Percentiles rank a stretch among this genome's conserved stretches.
These are phyloP conservation scores for Neurospora discreta DNA, from an alignment of 495 filamentous ascomycete genomes.

Conservation along the genomic window DNA sequence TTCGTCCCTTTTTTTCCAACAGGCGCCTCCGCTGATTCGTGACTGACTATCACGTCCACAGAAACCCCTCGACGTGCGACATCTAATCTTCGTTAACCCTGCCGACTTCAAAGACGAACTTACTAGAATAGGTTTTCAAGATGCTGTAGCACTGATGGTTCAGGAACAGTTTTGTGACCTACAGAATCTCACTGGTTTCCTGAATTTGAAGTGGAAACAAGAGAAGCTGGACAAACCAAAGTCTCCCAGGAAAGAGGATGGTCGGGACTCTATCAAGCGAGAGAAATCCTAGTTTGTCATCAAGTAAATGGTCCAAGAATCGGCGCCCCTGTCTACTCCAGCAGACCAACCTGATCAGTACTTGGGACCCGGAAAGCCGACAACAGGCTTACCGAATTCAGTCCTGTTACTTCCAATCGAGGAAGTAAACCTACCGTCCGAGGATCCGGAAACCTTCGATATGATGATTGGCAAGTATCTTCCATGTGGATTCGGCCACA, in stretches of 20 bases:
- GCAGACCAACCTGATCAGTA: neutral
- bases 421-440: neutral
- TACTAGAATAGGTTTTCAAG: neutral
- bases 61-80: neutral
- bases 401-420: neutral
- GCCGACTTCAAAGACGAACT: neutral
- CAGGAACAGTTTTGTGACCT: neutral
- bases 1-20: neutral
- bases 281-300: neutral
- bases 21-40: neutral
- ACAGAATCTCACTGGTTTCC: neutral
- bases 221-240: accelerated
- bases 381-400: accelerated
- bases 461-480: neutral
- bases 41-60: neutral
- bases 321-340: neutral
- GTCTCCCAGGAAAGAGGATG: too few relatives aligned
- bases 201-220: neutral
- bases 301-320: neutral
- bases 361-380: neutral
- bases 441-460: neutral
- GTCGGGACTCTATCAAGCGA: neutral
- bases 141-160: neutral
- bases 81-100: neutral
- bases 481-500: neutral